These are phyloP conservation scores for Russula sp. DNA, from an alignment of 768 basidiomycete genomes.

Conservation along the genomic window DNA sequence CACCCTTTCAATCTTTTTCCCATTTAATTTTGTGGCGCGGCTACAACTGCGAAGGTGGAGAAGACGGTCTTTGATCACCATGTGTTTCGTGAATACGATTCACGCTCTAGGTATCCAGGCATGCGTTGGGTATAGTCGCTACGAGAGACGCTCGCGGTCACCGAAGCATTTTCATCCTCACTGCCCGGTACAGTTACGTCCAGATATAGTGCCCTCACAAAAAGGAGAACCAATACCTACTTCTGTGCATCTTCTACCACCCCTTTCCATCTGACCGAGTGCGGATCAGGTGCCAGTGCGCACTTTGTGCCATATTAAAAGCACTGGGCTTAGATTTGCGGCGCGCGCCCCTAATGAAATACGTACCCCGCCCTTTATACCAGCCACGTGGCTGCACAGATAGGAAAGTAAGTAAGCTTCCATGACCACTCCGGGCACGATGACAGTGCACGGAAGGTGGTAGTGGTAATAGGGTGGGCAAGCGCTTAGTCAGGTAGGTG, in stretches of 20 bases:
- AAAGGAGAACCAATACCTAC: background rate
- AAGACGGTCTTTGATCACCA: background rate
- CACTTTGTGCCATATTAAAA: background rate
- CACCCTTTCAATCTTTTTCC: background rate
- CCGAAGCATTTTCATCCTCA: background rate
- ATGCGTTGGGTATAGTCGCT: background rate
- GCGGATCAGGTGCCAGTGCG: background rate
- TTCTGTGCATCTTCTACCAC: background rate
- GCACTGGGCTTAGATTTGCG: background rate
- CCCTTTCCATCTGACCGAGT: background rate
- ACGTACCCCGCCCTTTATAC: background rate
- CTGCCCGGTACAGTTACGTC: background rate
- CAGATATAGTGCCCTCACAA: background rate
- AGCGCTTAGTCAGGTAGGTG: background rate
- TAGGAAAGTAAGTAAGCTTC: background rate
- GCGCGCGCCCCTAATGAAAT: background rate
- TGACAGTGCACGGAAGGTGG: background rate
- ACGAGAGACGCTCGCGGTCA: background rate
- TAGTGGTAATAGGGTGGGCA: background rate
- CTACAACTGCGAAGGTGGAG: background rate
- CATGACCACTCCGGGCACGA: background rate
- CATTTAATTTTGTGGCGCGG: background rate
- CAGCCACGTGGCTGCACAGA: background rate
- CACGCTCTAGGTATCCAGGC: background rate
- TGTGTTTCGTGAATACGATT: background rate